Evolutionary conservation across 768 basidiomycete genomes (phyloP), one percentile per base, ranked within the genome.

Genomic region (Collybiopsis luxurians): DNA sequence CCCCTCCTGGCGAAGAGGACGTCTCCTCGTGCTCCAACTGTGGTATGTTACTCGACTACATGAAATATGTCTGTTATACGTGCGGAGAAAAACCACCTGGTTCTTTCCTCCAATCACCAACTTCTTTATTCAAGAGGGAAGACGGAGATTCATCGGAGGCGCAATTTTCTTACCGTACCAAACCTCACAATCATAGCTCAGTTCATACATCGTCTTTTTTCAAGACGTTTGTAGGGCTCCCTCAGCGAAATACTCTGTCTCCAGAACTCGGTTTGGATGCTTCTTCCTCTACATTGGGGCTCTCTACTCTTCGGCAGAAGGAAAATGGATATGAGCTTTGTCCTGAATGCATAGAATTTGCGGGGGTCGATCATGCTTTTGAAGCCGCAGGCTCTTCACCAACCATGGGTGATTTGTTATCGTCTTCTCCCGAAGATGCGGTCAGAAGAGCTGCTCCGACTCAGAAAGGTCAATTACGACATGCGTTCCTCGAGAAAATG

Each of bases 51-150:
- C 74, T 98, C 19, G 88, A 92, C 51, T 80, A 83, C n/a, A 84
- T 96, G 67, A 86, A 92, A 45, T 97, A 98, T 68, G 87, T 95
- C 13, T 98, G 95, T 65, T 80, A 87, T 3, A 88, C 86, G 23
- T 96, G 95, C 63, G 93, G 92, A 9, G 89, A 91, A 70, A 91
- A 86, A 67, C 71, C 78, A 46, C 82, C 88, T 5, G 64, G 68
- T 4, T 39, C 36, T 17, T 13, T 21, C 13, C 4, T 39, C 68
- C 64, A 42, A 58, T 59, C 59, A 49, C 59, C 57, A 57, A 61
- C 53, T 23, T 66, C 50, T 21, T 79, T 71, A 57, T 64, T 68
- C 43, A 83, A 23, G 24, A 51, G 19, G 31, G n/a, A 85, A 70
- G 78, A 74, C 46, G 77, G 75, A 54, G 76, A 67, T 51, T 57